Conservation (phyloP, 2,329 filamentous ascomycete genomes). For the Claviceps humidiphila region DNA sequence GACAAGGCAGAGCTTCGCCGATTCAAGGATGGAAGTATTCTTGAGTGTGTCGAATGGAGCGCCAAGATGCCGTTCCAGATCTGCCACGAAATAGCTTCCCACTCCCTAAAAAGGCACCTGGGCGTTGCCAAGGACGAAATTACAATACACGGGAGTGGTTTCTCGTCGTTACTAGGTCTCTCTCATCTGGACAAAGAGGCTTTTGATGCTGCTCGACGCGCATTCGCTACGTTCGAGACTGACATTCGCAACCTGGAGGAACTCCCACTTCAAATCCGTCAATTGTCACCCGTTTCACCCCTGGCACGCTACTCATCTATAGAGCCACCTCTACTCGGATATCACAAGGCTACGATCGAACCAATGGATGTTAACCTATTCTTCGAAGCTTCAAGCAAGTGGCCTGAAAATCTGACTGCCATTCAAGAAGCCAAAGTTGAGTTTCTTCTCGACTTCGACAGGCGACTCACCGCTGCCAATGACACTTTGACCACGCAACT, state of each 20-base stretch:
- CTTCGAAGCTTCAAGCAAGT: constrained; percentile 85
- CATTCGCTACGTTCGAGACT: constrained; percentile 60
- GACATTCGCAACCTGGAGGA: constrained; percentile 66
- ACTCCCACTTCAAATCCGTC: constrained; percentile 76
- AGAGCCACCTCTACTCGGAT: constrained; percentile 24
- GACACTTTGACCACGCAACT: constrained; percentile 52
- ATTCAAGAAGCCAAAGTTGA: constrained; percentile 92
- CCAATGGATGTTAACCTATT: constrained; percentile 73
- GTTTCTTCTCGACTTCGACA: constrained; percentile 66
- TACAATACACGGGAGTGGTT: constrained; percentile 34
- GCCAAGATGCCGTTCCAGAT: constrained; percentile 50
- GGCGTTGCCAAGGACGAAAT: constrained; percentile 42
- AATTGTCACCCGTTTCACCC: constrained; percentile 60
- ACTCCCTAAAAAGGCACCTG: constrained; percentile 59
- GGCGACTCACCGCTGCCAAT: constrained; percentile 50
- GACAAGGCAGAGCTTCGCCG: constrained; percentile 83
- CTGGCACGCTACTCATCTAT: constrained; percentile 63
- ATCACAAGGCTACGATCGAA: constrained; percentile 27
- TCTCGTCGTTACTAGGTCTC: constrained; percentile 34
- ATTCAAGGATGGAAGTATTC: constrained; percentile 89
- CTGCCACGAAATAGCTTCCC: constrained; percentile 65
- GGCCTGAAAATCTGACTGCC: constrained; percentile 82
- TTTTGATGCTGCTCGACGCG: constrained; percentile 57
- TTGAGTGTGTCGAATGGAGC: constrained; percentile 82
- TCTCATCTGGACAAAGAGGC: constrained; percentile 35